Evolutionary conservation across 1,139 yeast genomes (phyloP).

Genomic region (Yamadazyma diospyri): DNA sequence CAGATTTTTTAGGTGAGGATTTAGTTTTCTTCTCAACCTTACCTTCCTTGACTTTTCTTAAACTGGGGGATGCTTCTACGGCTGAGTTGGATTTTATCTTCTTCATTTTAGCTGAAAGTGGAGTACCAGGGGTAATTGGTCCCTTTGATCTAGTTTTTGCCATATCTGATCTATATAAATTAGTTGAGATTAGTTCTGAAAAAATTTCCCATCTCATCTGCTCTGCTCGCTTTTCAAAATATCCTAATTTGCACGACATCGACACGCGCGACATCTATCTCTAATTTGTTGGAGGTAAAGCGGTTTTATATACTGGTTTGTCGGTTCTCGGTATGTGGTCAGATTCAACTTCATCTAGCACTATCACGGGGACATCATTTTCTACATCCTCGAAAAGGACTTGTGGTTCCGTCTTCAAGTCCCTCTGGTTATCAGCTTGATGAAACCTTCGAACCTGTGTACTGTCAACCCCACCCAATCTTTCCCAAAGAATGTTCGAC

Average conservation of each 20-base stretch:
- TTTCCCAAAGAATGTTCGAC: constrained; percentile 43
- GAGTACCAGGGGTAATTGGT: constrained; percentile 20
- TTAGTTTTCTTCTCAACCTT: constrained; percentile 12
- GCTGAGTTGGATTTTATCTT: constrained; percentile 17
- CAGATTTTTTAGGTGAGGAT: constrained; percentile 5
- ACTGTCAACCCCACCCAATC: constrained; percentile 41
- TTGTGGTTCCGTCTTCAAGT: constrained; percentile 27
- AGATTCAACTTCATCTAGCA: constrained; percentile 23
- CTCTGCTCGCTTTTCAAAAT: not conserved
- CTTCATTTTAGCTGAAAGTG: constrained; percentile 17
- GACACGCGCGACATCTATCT: constrained; percentile 1
- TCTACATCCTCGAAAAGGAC: constrained; percentile 36
- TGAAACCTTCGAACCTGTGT: constrained; percentile 30
- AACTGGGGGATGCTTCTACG: constrained; percentile 21
- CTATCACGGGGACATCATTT: constrained; percentile 37
- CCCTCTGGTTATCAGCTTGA: constrained; percentile 16
- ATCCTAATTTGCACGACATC: not conserved
- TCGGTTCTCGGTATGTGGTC: not conserved
- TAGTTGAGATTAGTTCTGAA: constrained; percentile 6
- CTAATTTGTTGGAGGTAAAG: constrained; percentile 9
- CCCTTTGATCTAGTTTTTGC: constrained; percentile 33
- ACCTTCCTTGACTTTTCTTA: constrained; percentile 14
- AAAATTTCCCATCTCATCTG: constrained; percentile 17
- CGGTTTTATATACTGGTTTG: constrained; percentile 12
- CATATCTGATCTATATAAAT: no score